These are phyloP conservation scores for Pyricularia sp. DNA, from an alignment of 2,329 filamentous ascomycete species.

Conservation along the genomic window DNA sequence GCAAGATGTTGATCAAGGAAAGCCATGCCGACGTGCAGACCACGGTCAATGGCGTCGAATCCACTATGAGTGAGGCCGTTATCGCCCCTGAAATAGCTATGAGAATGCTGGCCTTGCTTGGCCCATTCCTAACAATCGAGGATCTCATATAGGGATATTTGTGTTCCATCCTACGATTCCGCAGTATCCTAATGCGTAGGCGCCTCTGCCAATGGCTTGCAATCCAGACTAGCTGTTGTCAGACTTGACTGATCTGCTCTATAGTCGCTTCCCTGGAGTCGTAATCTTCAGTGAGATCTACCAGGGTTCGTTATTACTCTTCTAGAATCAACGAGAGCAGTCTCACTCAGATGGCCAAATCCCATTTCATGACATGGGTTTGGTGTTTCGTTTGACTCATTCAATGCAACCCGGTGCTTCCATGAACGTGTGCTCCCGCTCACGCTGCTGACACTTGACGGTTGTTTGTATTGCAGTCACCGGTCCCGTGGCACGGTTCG, in stretches of 20 bases:
- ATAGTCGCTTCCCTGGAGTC: conserved; percentile 70
- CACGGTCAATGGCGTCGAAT: conserved; percentile 42
- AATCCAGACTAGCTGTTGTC: neutral
- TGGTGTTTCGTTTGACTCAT: neutral
- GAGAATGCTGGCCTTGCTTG: neutral
- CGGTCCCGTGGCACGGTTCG: conserved; percentile 81
- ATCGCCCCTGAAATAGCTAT: neutral
- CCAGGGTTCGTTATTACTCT: conserved; percentile 53
- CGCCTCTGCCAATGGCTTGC: conserved; percentile 3
- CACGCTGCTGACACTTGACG: neutral
- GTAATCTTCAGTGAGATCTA: conserved; percentile 92
- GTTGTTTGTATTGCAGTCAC: conserved; percentile 51
- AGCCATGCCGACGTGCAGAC: conserved; percentile 40
- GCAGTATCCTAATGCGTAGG: conserved; percentile 76
- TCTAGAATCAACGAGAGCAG: neutral
- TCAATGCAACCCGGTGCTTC: neutral
- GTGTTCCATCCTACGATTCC: conserved; percentile 79
- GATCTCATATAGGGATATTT: conserved; percentile 60
- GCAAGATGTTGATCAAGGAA: conserved; percentile 45
- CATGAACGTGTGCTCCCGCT: neutral
- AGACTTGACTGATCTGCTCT: conserved; percentile 4
- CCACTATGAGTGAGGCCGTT: conserved; percentile 36
- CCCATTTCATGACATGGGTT: neutral
- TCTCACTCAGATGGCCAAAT: neutral
- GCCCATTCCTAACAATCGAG: neutral